Base-by-base conservation (phyloP, 257 asterid species). In the Vinca minor region DNA sequence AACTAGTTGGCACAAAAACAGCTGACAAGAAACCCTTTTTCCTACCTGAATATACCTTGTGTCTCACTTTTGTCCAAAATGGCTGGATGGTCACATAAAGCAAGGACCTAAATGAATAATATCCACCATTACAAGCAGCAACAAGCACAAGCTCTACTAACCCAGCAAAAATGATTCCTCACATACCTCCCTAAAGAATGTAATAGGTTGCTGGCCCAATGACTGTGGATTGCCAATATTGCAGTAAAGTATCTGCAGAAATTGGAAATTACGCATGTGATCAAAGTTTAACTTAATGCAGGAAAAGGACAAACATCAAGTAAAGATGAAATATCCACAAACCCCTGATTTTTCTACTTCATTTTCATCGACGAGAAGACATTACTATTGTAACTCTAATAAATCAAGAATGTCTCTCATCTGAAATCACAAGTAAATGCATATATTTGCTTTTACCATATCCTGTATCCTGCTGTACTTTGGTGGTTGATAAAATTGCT, bases 181-280 rank as follows among this genome's bases (percentile, higher is more conserved):
- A 66, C 85, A 18, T 14, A 92, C 98, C 98, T 92, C 98, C 77
- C 98, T 85, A 73, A 92, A 92, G 77, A 92, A 92, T 18, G 96
- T 87, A 78, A 92, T 81, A 55, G 98, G 96, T 73, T 87, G 95
- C 81, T 92, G 98, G 62, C 89, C 95, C 49, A 92, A 87, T 42
- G 96, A 82, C 67, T 92, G 98, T 66, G 98, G 98, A 70, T 92
- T 92, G 55, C 98, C 98, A 54, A 89, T 92, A 54, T 89, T 92
- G 82, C 96, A 92, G 74, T 89, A 92, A 21, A 92, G 65, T 59
- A 92, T 87, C 96, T 92, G 93, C 67, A 60, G 39, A 73, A 66
- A 62, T 55, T 55, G 41, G 10, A 55, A 55, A 29, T 5, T 3
- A 7, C 4, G 12, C 17, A 14, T 9, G 21, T 18, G 41, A 55